A percentile compares a stretch with the other conserved stretches of the same genome.
These are phyloP conservation scores for Rhipidocladum racemiflorum DNA, from an alignment of 176 grass and related monocot species.

Conservation along the genomic window DNA sequence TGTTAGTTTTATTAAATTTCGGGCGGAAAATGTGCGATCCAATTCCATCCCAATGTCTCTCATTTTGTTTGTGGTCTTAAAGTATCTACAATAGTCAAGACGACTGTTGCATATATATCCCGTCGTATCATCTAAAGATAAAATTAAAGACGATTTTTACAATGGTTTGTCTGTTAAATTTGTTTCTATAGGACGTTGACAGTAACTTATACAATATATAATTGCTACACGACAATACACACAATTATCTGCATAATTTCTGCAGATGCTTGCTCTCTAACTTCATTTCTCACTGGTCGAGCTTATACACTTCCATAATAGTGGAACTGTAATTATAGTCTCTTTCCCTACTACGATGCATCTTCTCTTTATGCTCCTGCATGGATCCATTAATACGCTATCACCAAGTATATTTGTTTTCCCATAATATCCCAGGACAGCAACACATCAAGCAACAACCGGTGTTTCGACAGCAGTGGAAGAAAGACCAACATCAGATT, in stretches of 20 bases:
- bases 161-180: no score
- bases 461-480: conserved; percentile 19
- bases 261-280: not conserved
- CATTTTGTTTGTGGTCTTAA: no score
- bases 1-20: no score
- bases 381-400: not conserved
- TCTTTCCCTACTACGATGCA: not conserved
- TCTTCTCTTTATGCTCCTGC: not conserved
- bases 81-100: no score
- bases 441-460: conserved; percentile 36
- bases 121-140: no score
- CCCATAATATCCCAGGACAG: not conserved
- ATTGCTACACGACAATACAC: not conserved
- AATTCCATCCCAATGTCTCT: no score
- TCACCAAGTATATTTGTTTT: not conserved
- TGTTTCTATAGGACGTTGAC: no score
- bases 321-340: not conserved
- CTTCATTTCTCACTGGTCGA: not conserved
- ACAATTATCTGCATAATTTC: not conserved
- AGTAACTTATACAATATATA: no score
- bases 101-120: no score
- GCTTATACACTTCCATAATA: conserved; percentile 12
- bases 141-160: no score
- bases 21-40: no score
- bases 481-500: conserved; percentile 31